Conservation (phyloP, 2,329 filamentous ascomycete species). For the Lecanosticta acicola region DNA sequence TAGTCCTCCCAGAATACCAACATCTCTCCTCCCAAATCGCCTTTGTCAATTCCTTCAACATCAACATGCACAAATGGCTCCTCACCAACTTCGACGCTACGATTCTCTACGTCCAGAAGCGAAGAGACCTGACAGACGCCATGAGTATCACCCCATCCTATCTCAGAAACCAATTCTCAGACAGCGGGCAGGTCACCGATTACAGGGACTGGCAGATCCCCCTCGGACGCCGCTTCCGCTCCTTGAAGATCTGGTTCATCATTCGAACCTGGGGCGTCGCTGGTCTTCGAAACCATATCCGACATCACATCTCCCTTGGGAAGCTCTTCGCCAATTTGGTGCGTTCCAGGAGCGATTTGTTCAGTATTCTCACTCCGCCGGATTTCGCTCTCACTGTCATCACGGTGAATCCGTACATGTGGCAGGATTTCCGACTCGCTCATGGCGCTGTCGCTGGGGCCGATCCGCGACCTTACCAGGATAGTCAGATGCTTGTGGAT, state of each 20-base stretch:
- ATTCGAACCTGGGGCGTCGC: constrained; percentile 72
- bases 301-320: constrained; percentile 62
- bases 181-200: constrained; percentile 80
- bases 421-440: constrained; percentile 22
- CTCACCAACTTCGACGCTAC: constrained; percentile 87
- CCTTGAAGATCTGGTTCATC: constrained; percentile 93
- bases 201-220: constrained; percentile 98
- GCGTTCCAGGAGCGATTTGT: constrained; percentile 58
- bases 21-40: constrained; percentile 57
- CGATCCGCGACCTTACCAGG: constrained; percentile 28
- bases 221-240: constrained; percentile 79
- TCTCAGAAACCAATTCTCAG: constrained; percentile 73
- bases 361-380: constrained; percentile 68
- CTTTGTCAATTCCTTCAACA: constrained; percentile 79
- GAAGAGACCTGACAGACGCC: constrained; percentile 70
- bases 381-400: constrained; percentile 76
- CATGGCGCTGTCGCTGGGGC: constrained; percentile 25
- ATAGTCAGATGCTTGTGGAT: constrained; percentile 21
- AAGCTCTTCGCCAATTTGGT: constrained; percentile 63
- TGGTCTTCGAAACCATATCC: constrained; percentile 69
- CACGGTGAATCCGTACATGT: constrained; percentile 49
- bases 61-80: constrained; percentile 98
- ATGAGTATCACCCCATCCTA: constrained; percentile 76
- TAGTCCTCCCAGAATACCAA: constrained; percentile 76
- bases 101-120: constrained; percentile 70